A percentile compares a stretch with the other conserved stretches of the same genome.
Conservation (phyloP, 257 asterid species). For the Lantana camara region DNA sequence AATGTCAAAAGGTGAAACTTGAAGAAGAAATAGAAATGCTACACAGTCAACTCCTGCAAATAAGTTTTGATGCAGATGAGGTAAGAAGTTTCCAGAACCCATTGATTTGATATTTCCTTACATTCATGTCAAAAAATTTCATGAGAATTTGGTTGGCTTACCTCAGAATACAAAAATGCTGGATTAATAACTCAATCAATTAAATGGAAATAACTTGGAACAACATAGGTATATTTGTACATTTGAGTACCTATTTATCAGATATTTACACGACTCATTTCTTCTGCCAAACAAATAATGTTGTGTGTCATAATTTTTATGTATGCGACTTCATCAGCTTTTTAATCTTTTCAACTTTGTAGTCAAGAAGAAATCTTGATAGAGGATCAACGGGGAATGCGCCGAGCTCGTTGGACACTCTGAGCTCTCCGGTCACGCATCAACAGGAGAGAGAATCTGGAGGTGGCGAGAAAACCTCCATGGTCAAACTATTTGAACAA, state of each 20-base stretch:
- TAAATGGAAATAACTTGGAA: constrained; percentile 8
- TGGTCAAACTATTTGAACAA: constrained; percentile 85
- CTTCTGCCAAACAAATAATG: not conserved
- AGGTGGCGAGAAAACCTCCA: constrained; percentile 66
- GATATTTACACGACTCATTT: constrained; percentile 22
- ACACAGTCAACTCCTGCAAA: constrained; percentile 64
- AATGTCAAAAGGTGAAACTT: constrained; percentile 53
- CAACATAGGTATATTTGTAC: not conserved
- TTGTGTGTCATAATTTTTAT: constrained; percentile 8
- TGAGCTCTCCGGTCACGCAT: constrained; percentile 52
- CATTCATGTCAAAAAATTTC: too few relatives aligned
- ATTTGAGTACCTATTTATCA: not conserved
- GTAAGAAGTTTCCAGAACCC: constrained; percentile 37
- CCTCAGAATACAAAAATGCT: not conserved
- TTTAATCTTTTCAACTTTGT: constrained; percentile 23
- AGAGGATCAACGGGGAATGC: constrained; percentile 38
- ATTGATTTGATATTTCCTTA: not conserved
- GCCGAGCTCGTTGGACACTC: constrained; percentile 49
- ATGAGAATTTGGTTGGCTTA: not conserved
- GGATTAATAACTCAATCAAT: not conserved
- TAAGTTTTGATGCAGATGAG: constrained; percentile 87
- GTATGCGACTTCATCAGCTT: constrained; percentile 13
- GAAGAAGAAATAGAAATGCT: constrained; percentile 69
- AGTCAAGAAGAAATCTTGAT: constrained; percentile 79
- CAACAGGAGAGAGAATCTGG: constrained; percentile 52